These are phyloP conservation scores for Globisporangium yorkense DNA, from an alignment of 352 stramenopile genomes.

Conservation along the genomic window DNA sequence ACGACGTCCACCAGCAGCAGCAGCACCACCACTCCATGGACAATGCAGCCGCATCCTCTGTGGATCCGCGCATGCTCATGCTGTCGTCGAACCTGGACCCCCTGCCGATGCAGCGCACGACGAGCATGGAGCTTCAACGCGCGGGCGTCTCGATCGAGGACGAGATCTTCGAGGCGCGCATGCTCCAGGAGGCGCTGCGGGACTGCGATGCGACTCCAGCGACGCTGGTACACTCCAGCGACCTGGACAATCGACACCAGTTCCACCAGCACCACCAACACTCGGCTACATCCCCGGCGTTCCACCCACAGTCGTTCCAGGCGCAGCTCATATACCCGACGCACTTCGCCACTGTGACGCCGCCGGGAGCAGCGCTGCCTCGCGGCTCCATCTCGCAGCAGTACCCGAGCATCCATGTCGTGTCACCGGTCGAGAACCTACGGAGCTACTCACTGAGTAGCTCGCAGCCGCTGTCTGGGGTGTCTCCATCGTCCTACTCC, in stretches of 20 bases:
- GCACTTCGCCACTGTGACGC: conserved; percentile 16
- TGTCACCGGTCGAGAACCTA: conserved; percentile 11
- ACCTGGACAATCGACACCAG: conserved; percentile 9
- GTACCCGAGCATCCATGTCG: conserved; percentile 6
- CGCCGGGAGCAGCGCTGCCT: conserved; percentile 2
- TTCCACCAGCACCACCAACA: conserved; percentile 7
- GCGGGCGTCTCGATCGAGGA: conserved; percentile 14
- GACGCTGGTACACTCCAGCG: background rate
- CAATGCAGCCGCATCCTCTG: background rate
- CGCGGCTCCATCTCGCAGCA: conserved; percentile 4
- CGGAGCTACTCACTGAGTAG: conserved; percentile 6
- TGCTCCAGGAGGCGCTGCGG: conserved; percentile 27
- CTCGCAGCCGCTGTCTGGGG: background rate
- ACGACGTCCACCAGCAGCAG: background rate
- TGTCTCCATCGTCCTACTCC: conserved; percentile 15
- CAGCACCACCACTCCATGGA: background rate
- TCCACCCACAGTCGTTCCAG: conserved; percentile 4
- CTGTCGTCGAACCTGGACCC: conserved; percentile 4
- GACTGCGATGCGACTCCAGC: conserved; percentile 4
- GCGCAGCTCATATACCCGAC: conserved; percentile 16
- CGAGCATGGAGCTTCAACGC: background rate
- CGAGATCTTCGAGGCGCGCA: conserved; percentile 26
- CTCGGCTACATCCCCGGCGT: conserved; percentile 3
- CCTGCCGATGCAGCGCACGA: conserved; percentile 3
- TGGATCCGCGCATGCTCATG: background rate